Conservation (phyloP, 2,329 filamentous ascomycete species). For the Atkinsonella hypoxylon region DNA sequence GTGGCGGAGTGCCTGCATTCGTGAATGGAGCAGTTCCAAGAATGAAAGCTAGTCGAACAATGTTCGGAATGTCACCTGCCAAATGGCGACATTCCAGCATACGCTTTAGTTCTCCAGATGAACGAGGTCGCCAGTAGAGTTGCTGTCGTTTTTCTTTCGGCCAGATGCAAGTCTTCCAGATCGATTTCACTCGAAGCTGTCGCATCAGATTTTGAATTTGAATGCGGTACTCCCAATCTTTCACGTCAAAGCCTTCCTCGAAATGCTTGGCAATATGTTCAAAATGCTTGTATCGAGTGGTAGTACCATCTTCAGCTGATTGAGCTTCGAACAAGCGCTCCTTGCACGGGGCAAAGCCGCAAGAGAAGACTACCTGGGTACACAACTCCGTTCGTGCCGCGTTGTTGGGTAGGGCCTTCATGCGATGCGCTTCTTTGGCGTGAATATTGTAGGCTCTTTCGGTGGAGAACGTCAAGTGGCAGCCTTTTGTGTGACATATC, state of each 20-base stretch:
- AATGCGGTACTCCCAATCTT: conserved; percentile 31
- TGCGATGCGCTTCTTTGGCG: conserved; percentile 30
- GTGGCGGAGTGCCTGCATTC: conserved; percentile 22
- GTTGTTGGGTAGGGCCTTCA: conserved; percentile 28
- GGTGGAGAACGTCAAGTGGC: conserved; percentile 31
- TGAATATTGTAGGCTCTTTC: conserved; percentile 33
- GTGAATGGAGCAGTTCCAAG: conserved; percentile 30
- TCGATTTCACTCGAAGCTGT: conserved; percentile 29
- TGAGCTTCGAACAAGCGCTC: conserved; percentile 30
- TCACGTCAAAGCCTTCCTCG: conserved; percentile 29
- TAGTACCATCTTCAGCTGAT: conserved; percentile 22
- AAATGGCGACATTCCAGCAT: conserved; percentile 33
- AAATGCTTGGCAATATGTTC: conserved; percentile 36
- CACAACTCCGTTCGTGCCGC: conserved; percentile 29
- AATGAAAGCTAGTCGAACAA: conserved; percentile 32
- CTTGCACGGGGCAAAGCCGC: conserved; percentile 30
- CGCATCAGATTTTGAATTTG: conserved; percentile 33
- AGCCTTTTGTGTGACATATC: conserved; percentile 30
- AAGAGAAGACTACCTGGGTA: conserved; percentile 32
- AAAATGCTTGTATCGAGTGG: conserved; percentile 31
- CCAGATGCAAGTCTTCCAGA: conserved; percentile 34
- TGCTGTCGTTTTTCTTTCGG: conserved; percentile 30
- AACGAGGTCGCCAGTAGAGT: conserved; percentile 28
- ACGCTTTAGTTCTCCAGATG: conserved; percentile 30
- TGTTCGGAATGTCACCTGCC: conserved; percentile 25